Percentiles rank a stretch among this genome's conserved stretches.
These are phyloP conservation scores for Fusarium sp. DNA, from an alignment of 2,329 filamentous ascomycete genomes.

Conservation along the genomic window DNA sequence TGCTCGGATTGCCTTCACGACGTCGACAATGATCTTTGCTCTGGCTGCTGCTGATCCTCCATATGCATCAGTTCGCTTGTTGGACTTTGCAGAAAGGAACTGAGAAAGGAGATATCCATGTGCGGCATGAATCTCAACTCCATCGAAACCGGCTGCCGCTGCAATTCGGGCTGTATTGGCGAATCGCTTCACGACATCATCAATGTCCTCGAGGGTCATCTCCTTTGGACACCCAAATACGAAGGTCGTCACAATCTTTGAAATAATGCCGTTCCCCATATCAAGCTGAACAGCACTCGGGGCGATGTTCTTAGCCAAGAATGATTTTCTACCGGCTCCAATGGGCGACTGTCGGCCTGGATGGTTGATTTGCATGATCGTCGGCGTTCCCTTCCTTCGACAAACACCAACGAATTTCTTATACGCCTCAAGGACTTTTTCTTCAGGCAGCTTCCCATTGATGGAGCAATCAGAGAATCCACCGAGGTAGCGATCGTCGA, in stretches of 20 bases:
- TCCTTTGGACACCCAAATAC: constrained; percentile 63
- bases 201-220: constrained; percentile 63
- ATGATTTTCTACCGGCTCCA: constrained; percentile 48
- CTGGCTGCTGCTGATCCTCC: constrained; percentile 60
- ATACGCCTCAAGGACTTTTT: constrained; percentile 48
- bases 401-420: constrained; percentile 47
- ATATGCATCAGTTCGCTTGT: constrained; percentile 62
- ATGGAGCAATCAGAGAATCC: constrained; percentile 46
- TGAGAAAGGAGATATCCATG: constrained; percentile 67
- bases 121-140: constrained; percentile 56
- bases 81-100: constrained; percentile 61
- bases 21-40: constrained; percentile 59
- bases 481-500: constrained; percentile 51
- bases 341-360: constrained; percentile 55
- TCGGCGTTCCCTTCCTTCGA: constrained; percentile 46
- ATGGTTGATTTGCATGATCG: constrained; percentile 57
- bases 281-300: constrained; percentile 54
- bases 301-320: constrained; percentile 51
- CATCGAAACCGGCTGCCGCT: constrained; percentile 55
- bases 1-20: constrained; percentile 54
- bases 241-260: constrained; percentile 44
- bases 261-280: constrained; percentile 50
- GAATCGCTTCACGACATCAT: constrained; percentile 60
- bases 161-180: constrained; percentile 59
- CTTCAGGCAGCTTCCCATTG: constrained; percentile 31